Base-by-base conservation (phyloP, 345 rosid genomes). In the Abelmoschus esculentus region DNA sequence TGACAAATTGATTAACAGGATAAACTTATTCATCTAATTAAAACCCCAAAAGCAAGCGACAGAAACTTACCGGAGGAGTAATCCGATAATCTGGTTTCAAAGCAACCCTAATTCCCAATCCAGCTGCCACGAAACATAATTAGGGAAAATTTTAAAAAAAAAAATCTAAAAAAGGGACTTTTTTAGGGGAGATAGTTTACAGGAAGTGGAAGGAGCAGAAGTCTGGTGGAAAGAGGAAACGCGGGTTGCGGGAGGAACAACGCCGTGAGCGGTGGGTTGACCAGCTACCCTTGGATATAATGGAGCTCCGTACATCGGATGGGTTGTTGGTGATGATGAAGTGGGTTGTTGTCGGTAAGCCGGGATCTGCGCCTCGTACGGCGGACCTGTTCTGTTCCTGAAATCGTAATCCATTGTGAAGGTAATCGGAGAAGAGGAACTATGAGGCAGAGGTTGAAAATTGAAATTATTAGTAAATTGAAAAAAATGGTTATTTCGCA, bases 11-110 rank as follows among this genome's bases (percentile, higher is more conserved):
- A 86, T 91, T 40, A 72, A 49, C 15, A 78, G 84, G 17, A 89
- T 69, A 85, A 69, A 85, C 77, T 75, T 78, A 86, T 76, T 76
- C 76, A 78, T 87, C 93, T 58, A 90, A 71, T 15, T 85, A 82
- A 59, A 52, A 93, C 87, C 86, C 84, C 22, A 17, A 87, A 89
- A 69, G 83, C 89, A 73, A 89, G 73, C 90, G 83, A 67, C 86
- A 75, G 0, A 82, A 90, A 83, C 62, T 31, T 81, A 91, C 98
- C 71, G 92, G 98, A 15, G 90, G 95, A 67, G 93, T 79, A 50
- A 93, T 89, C 42, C 97, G 83, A 77, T 82, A 91, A 69, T 91
- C 93, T 6, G 95, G 93, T 73, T 91, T 93, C 61, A 88, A 22
- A 60, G 80, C 74, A 79, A 93, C 87, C 71, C 82, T 84, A 70